Percentiles rank a stretch among this genome's conserved stretches.
phyloP scores from a whole-genome alignment of 2,329 filamentous ascomycete species.

The Onygena corvina region DNA sequence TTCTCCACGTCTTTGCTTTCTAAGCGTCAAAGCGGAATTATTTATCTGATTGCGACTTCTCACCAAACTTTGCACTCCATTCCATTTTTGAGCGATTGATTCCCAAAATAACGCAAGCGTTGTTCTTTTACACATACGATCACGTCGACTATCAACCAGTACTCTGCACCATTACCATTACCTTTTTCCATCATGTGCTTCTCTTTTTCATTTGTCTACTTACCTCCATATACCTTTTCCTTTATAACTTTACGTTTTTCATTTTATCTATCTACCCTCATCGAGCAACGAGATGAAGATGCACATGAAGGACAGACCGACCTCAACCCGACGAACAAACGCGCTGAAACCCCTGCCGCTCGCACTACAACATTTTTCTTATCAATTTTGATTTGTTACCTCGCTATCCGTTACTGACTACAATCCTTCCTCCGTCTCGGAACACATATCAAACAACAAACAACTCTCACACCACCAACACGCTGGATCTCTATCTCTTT shows the following conservation, averaged over 20 bases:
- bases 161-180: constrained; percentile 4
- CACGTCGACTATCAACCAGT: neutral
- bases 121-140: neutral
- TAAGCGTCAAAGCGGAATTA: constrained; percentile 1
- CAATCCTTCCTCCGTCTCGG: neutral
- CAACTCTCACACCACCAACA: neutral
- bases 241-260: too few relatives aligned
- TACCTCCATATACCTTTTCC: constrained; percentile 2
- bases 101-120: neutral
- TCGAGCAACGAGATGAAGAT: too few relatives aligned
- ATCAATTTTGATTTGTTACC: too few relatives aligned
- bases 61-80: neutral
- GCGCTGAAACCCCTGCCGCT: too few relatives aligned
- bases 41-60: neutral
- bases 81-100: neutral
- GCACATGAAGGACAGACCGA: too few relatives aligned
- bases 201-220: constrained; percentile 1
- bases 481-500: neutral
- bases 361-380: too few relatives aligned
- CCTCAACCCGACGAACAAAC: too few relatives aligned
- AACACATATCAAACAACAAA: constrained; percentile 4
- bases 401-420: neutral
- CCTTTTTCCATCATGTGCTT: neutral
- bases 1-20: neutral
- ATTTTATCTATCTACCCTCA: too few relatives aligned